Evolutionary conservation across 192 early-diverging fungal species (phyloP), one percentile per base, ranked within the genome.

Genomic region (Bifiguratus adelaidae): DNA sequence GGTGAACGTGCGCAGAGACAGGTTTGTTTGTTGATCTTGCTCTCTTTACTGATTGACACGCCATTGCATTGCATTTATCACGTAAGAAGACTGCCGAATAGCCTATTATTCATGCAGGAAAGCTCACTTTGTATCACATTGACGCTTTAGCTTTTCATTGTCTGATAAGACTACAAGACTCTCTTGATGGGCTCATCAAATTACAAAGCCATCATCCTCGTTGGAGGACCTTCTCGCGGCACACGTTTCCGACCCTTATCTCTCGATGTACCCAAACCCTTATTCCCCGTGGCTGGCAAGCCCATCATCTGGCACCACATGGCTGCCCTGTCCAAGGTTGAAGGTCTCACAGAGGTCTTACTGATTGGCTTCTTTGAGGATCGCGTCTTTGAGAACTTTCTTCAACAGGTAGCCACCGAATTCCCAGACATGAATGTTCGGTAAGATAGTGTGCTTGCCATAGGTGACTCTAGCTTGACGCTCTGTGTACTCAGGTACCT

Each of bases 271-370:
- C 95, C 95, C 30, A 95, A 99, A 67, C 93, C 95, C n/a, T 73
- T 99, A 50, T 99, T 99, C 71, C 95, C 95, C 9, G 89, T 99
- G 42, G 95, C 92, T 22, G 93, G 93, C 18, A 72, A 75, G 37
- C 93, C 95, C 51, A 89, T 95, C 70, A 94, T 99, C 70, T 88
- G 83, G 60, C 95, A 99, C 74, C 95, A 96, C 65, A 82, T 99
- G 52, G 78, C 80, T 32, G 91, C 93, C 7, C 76, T 99, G 24
- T 85, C 91, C 15, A 86, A 84, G 65, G 70, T 96, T 33, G 70
- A 81, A 32, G 88, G 81, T 29, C 75, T 99, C 55, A 86, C 81
- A 58, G 95, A 99, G 63, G 92, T 99, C 46, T 69, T 96, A 37
- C 69, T 96, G 40, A 79, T 99, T 53, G 95, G 95, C 20, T 95